Evolutionary conservation across 257 asterid genomes (phyloP), one percentile per base, ranked within the genome.

Genomic region (Galeopsis tetrahit): DNA sequence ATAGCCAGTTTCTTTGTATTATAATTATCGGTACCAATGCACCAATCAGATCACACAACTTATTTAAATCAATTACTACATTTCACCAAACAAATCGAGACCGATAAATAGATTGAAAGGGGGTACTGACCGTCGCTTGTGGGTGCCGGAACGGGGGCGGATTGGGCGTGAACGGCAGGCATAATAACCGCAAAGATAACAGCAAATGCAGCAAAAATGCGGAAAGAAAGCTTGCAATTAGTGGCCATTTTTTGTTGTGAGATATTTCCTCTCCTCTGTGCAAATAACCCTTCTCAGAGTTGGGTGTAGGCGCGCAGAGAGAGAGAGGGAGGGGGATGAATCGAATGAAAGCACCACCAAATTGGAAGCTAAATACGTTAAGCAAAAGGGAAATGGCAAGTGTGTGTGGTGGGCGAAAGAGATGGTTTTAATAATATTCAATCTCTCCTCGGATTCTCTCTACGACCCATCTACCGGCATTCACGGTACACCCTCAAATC

Each of bases 141-240:
- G 2, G 96, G 94, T 31, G 92, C 83, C 11, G 94, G 94, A 39
- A 90, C 86, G 3, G 94, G 94, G 70, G 91, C 90, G 17, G 72
- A 78, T 71, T 85, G 91, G 73, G 70, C 89, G 9, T 82, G 85
- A 66, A 81, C 87, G 36, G 77, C 77, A 34, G 96, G 86, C 76
- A 87, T 42, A 59, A 81, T 49, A 74, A 86, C 75, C 7, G 86
- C 80, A 21, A 84, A 82, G 71, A 80, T 67, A 38, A 82, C 78
- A 59, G 69, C 78, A 73, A 85, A 78, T 62, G 84, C 66, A 2
- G 84, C 85, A 76, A 80, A 62, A 10, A 86, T 51, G 28, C 83
- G 79, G 40, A 76, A 43, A 1, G 88, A 74, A 39, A 78, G 69
- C 70, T 82, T 79, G 38, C 68, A 67, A 72, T 73, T 76, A 33